phyloP scores from a whole-genome alignment of 805 yeast species.

The Wickerhamiella lipophila region DNA sequence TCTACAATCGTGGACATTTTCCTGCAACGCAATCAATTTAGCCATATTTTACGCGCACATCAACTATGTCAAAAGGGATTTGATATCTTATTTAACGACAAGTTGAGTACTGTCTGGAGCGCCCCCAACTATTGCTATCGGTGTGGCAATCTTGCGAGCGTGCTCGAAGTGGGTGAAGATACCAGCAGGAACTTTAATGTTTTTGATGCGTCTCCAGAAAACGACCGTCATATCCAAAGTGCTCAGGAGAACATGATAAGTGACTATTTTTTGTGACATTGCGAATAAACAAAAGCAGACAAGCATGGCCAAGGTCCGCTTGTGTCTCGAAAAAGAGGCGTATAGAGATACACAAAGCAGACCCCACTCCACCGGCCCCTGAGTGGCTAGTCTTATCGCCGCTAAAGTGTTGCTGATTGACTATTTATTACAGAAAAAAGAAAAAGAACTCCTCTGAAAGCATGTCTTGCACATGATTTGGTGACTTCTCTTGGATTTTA shows the following conservation, averaged over 20 bases:
- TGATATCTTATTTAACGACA: slow-evolving; percentile 79
- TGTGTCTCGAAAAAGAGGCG: no score
- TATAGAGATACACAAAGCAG: no score
- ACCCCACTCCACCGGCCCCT: no score
- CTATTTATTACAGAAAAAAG: no score
- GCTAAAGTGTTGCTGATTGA: no score
- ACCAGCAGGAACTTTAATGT: slow-evolving; percentile 72
- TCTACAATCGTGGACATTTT: slow-evolving; percentile 80
- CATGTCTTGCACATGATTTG: no score
- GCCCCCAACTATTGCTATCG: slow-evolving; percentile 97
- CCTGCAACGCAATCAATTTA: slow-evolving; percentile 60
- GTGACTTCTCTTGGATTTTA: no score
- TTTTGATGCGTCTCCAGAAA: slow-evolving; percentile 94
- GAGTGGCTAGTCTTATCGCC: no score
- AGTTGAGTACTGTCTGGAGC: slow-evolving; percentile 93
- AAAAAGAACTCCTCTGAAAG: no score
- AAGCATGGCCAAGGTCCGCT: no score
- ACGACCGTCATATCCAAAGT: slow-evolving; percentile 38
- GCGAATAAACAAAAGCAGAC: no score
- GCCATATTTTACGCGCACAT: slow-evolving; percentile 82
- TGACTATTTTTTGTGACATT: slow-evolving; percentile 21
- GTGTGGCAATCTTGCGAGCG: slow-evolving; percentile 96
- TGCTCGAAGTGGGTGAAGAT: slow-evolving; percentile 67
- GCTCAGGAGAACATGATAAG: slow-evolving; percentile 21
- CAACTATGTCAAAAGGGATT: slow-evolving; percentile 95